These are phyloP conservation scores for Ophiorrhiza pumila DNA, from an alignment of 257 asterid genomes.

Conservation along the genomic window DNA sequence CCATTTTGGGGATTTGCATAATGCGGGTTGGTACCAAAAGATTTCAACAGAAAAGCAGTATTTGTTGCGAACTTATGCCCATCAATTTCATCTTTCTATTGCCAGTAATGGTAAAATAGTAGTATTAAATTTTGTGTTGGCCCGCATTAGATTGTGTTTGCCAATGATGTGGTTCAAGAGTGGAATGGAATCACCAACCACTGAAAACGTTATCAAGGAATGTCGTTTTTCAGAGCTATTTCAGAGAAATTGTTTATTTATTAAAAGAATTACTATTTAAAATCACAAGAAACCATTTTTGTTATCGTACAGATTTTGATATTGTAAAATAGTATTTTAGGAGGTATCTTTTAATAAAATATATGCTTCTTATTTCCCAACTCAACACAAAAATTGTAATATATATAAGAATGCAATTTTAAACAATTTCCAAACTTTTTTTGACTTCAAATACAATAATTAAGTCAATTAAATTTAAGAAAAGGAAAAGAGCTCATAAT, in stretches of 20 bases:
- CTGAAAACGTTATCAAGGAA: background rate
- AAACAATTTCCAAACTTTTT: background rate
- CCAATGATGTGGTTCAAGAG: background rate
- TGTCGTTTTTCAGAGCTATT: background rate
- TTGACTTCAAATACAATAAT: background rate
- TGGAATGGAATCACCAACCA: background rate
- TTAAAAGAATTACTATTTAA: background rate
- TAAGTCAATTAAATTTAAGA: background rate
- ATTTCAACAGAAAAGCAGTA: too few species aligned
- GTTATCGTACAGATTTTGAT: background rate
- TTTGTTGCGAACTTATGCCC: background rate
- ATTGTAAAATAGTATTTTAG: too few species aligned
- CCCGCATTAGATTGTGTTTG: background rate
- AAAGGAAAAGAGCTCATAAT: background rate
- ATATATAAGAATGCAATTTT: too few species aligned
- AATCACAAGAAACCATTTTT: background rate
- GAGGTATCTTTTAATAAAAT: too few species aligned
- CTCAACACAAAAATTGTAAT: too few species aligned
- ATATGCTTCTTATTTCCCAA: too few species aligned
- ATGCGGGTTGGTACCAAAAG: too few species aligned
- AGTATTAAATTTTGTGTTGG: slow-evolving; percentile 5
- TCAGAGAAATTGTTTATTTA: background rate
- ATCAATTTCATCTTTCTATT: background rate
- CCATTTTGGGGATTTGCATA: too few species aligned
- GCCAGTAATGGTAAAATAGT: too few species aligned